A percentile compares a stretch with the other conserved stretches of the same genome.
phyloP scores from a whole-genome alignment of 345 rosid species.

The Bruguiera gymnorhiza region DNA sequence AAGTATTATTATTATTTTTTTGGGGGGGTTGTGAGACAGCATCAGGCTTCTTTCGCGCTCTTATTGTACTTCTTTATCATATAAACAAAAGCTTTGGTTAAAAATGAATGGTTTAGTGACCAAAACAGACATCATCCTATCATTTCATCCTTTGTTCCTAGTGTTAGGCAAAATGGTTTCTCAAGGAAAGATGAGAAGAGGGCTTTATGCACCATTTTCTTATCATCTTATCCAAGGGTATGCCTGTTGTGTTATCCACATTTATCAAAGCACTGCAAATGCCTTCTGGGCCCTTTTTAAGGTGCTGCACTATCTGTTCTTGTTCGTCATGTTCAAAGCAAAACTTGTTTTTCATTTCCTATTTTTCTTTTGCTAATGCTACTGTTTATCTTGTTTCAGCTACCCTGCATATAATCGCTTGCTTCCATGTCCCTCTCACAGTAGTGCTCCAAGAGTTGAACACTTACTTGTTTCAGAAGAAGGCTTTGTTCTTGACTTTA shows the following conservation, averaged over 20 bases:
- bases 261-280: background rate
- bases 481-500: slow-evolving; percentile 55
- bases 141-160: background rate
- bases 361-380: background rate
- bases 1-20: too few relatives aligned
- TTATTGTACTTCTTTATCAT: background rate
- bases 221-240: background rate
- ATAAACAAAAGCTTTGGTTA: background rate
- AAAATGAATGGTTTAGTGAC: background rate
- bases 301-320: background rate
- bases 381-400: slow-evolving; percentile 33
- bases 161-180: background rate
- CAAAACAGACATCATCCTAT: background rate
- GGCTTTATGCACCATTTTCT: background rate
- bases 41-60: too few relatives aligned
- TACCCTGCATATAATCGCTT: slow-evolving; percentile 60
- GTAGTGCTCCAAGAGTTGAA: slow-evolving; percentile 69
- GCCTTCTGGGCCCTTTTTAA: background rate
- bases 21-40: too few relatives aligned
- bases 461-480: slow-evolving; percentile 76
- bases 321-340: background rate
- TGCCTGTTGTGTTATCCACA: background rate
- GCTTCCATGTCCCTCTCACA: slow-evolving; percentile 66
- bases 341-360: background rate
- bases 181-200: background rate